Conservation (phyloP, 2,329 filamentous ascomycete genomes). For the Penicillium sp. region DNA sequence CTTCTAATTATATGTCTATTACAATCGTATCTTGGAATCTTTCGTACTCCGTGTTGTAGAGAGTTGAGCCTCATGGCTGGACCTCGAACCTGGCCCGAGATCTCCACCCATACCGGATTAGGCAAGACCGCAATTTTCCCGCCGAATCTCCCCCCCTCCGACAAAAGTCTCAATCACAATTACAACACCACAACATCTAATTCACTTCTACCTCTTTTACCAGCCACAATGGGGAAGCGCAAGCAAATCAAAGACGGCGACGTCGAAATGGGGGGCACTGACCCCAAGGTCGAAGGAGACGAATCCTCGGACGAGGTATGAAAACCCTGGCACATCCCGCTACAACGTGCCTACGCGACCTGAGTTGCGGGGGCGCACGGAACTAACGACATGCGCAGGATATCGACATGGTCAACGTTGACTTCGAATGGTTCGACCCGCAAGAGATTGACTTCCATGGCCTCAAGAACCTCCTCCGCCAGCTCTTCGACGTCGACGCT, state of each 20-base stretch:
- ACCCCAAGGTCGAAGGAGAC: conserved; percentile 44
- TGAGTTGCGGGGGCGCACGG: neutral
- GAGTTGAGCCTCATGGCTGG: too few species aligned
- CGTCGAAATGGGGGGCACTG: conserved; percentile 48
- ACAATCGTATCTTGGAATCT: too few species aligned
- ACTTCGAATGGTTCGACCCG: conserved; percentile 99
- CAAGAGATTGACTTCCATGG: conserved; percentile 94
- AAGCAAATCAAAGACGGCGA: conserved; percentile 55
- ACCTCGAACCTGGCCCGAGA: neutral
- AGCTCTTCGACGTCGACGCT: conserved; percentile 89
- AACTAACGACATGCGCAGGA: conserved; percentile 59
- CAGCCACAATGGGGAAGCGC: conserved; percentile 55
- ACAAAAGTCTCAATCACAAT: neutral
- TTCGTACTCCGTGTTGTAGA: too few species aligned
- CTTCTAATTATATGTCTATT: too few species aligned
- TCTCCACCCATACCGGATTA: conserved; percentile 4
- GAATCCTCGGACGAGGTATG: conserved; percentile 48
- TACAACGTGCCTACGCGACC: neutral
- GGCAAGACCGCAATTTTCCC: conserved; percentile 9
- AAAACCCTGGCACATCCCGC: conserved; percentile 6
- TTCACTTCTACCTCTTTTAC: conserved; percentile 14
- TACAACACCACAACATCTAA: neutral
- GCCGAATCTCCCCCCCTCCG: neutral
- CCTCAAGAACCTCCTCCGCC: conserved; percentile 84
- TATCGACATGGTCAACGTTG: conserved; percentile 88